phyloP scores from a whole-genome alignment of 2,329 filamentous ascomycete genomes.

The Fusarium sulawesiense region DNA sequence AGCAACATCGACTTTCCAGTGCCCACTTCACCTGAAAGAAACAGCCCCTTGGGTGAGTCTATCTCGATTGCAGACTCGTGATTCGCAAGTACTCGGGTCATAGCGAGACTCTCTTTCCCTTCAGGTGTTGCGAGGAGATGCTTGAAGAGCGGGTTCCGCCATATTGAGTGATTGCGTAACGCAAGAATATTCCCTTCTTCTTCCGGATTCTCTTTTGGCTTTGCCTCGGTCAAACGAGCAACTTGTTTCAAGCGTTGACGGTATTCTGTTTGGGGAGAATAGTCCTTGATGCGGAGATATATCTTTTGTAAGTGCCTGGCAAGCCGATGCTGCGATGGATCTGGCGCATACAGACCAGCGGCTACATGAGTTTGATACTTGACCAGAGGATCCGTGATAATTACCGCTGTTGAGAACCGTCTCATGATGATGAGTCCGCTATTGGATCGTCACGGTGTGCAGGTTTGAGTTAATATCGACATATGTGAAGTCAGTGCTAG shows the following conservation, averaged over 20 bases:
- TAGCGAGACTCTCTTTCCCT: constrained; percentile 68
- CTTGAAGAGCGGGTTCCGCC: constrained; percentile 68
- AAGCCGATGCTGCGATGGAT: constrained; percentile 77
- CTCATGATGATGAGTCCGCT: constrained; percentile 44
- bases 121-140: constrained; percentile 69
- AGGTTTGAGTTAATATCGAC: constrained; percentile 18
- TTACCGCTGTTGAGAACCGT: constrained; percentile 61
- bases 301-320: constrained; percentile 82
- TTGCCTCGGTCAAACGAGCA: constrained; percentile 57
- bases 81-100: constrained; percentile 75
- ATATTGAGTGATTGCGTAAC: constrained; percentile 64
- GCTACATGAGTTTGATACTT: constrained; percentile 79
- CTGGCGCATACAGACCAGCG: constrained; percentile 73
- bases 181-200: constrained; percentile 57
- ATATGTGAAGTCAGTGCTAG: neutral
- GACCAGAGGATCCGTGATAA: constrained; percentile 78
- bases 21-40: constrained; percentile 84
- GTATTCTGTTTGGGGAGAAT: constrained; percentile 78
- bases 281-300: constrained; percentile 81
- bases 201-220: constrained; percentile 38
- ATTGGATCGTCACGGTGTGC: neutral
- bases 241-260: constrained; percentile 72
- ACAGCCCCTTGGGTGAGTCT: constrained; percentile 77
- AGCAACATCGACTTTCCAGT: constrained; percentile 89
- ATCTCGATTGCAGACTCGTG: constrained; percentile 78